Evolutionary conservation across 2,329 filamentous ascomycete genomes (phyloP).

Genomic region (Fusarium sp.): DNA sequence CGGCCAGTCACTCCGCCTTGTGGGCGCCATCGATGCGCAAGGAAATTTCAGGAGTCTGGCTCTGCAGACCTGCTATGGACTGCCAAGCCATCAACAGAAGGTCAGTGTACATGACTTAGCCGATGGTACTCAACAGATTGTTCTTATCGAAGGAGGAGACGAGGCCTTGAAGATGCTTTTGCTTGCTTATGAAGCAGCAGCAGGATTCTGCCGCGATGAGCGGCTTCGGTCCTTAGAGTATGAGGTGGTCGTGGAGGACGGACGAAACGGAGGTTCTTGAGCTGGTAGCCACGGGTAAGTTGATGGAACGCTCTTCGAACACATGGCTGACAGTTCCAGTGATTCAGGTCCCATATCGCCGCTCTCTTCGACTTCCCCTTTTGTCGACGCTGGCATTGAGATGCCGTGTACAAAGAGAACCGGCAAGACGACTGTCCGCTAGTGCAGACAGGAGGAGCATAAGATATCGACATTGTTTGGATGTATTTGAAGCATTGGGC

Average conservation of each 20-base stretch:
- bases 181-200: not conserved
- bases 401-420: not conserved
- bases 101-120: not conserved
- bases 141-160: not conserved
- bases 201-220: not conserved
- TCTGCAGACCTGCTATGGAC: not conserved
- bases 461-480: fast-evolving
- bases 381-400: not conserved
- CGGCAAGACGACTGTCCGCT: fast-evolving
- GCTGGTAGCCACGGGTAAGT: fast-evolving
- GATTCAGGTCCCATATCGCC: not conserved
- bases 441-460: fast-evolving
- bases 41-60: not conserved
- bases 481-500: not conserved
- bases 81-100: not conserved
- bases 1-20: not conserved
- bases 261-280: fast-evolving
- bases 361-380: fast-evolving
- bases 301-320: fast-evolving
- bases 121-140: not conserved
- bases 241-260: not conserved
- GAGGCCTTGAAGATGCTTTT: not conserved
- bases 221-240: not conserved
- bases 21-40: not conserved
- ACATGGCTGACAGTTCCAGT: not conserved